Conservation (phyloP, 441 rosid genomes). For the Bruguiera hainesii region DNA sequence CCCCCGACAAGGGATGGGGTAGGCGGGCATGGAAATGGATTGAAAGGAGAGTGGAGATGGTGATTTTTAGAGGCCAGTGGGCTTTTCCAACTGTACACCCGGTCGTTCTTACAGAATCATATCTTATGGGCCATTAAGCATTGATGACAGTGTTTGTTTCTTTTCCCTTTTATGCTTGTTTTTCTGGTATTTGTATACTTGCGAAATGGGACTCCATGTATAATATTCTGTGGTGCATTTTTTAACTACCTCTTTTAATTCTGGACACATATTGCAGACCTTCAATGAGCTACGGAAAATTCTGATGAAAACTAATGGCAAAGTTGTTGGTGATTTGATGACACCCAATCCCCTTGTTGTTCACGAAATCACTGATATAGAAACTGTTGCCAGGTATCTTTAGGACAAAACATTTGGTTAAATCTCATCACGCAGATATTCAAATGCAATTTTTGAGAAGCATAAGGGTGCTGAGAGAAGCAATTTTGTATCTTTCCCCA, state of each 20-base stretch:
- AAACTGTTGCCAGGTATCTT: constrained; percentile 78
- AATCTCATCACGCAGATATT: neutral
- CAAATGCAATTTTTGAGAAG: neutral
- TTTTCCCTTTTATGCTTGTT: too few species aligned
- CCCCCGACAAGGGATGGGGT: too few species aligned
- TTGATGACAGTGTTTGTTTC: too few species aligned
- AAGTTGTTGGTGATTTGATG: constrained; percentile 92
- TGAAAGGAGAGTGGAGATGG: too few species aligned
- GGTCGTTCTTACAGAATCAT: too few species aligned
- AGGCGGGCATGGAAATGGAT: too few species aligned
- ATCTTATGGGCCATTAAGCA: too few species aligned
- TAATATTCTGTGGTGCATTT: neutral
- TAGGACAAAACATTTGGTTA: neutral
- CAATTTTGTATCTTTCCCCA: too few species aligned
- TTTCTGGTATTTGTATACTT: too few species aligned
- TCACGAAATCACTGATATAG: constrained; percentile 65
- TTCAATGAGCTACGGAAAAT: constrained; percentile 78
- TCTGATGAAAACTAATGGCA: constrained; percentile 68
- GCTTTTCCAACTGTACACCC: too few species aligned
- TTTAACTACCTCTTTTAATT: constrained; percentile 15
- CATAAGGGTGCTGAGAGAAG: neutral
- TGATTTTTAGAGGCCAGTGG: too few species aligned
- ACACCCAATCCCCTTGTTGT: constrained; percentile 78
- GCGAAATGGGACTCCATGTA: neutral
- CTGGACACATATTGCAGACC: constrained; percentile 39